Evolutionary conservation across 176 grass and related monocot genomes (phyloP).

Genomic region (Carex kokanica): DNA sequence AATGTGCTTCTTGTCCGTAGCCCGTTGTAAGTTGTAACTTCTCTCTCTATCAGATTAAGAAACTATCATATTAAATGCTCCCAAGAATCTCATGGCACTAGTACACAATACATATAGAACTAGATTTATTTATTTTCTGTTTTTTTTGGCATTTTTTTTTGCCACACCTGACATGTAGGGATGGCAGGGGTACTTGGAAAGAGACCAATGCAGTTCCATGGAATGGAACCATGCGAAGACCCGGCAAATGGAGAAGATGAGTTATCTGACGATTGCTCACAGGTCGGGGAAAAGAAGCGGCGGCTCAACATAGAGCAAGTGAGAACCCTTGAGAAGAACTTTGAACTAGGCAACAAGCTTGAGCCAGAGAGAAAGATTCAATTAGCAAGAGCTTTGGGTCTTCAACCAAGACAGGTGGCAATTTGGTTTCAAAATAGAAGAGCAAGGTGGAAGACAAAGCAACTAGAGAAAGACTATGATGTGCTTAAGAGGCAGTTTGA

Average conservation of each 20-base stretch:
- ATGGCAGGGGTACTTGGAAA: conserved; percentile 72
- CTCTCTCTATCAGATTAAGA: neutral
- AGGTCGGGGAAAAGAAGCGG: conserved; percentile 87
- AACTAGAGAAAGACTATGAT: conserved; percentile 93
- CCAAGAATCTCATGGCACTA: neutral
- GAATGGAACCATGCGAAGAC: conserved; percentile 27
- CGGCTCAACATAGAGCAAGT: conserved; percentile 97
- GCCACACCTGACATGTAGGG: conserved; percentile 35
- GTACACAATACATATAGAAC: neutral
- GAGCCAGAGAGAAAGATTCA: conserved; percentile 87
- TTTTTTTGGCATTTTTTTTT: neutral
- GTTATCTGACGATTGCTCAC: conserved; percentile 81
- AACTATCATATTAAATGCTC: neutral
- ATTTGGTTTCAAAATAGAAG: conserved; percentile 96
- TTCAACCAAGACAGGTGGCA: conserved; percentile 84
- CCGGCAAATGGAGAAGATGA: conserved; percentile 61
- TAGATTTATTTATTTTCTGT: neutral
- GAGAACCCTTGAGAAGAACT: conserved; percentile 90
- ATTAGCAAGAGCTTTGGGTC: conserved; percentile 59
- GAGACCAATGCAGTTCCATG: conserved; percentile 56
- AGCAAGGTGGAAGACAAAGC: conserved; percentile 89
- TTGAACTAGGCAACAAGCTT: conserved; percentile 88
- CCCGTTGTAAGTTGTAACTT: neutral
- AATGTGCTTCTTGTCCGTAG: neutral
- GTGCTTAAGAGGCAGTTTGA: conserved; percentile 70